Base-by-base conservation (phyloP, 2,329 filamentous ascomycete genomes). In the Orbilia javanica region DNA sequence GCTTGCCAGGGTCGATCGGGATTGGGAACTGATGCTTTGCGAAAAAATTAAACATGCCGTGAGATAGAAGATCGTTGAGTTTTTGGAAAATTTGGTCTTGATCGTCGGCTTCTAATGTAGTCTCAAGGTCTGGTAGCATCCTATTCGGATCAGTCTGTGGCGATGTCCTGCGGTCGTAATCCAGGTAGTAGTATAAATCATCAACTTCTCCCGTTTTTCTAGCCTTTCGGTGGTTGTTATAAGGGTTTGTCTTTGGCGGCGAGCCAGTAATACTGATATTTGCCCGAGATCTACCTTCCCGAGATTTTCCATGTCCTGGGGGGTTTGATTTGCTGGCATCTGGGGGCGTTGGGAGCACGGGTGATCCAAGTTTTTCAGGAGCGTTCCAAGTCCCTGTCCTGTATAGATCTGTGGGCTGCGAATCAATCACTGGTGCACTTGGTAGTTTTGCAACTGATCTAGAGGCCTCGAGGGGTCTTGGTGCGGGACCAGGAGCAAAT, bases 31-130 rank as follows among this genome's bases (percentile, higher is more conserved):
- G 75, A n/a, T 79, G 75, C 39, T 42, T 73, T 4, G 75, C 75
- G 36, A 79, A 79, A 39, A 79, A 79, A 22, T 72, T 79, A 57
- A 79, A 79, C 75, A 79, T 79, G 18, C 75, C 75, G 31, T 69
- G 46, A 8, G 69, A 79, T 48, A 79, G 36, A 11, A 74, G 44
- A 20, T 79, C 69, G 42, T 79, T 79, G 4, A 79, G 64, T 46
- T 55, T 73, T 44, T 74, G 70, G 48, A 79, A 79, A 4, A 79
- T 74, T 22, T 66, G 69, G 46, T 74, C 70, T 57, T 79, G 75
- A 62, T 79, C 75, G 27, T 74, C 75, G 29, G 69, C 70, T 53
- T 79, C 70, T 11, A 79, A 42, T 0, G 75, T 74, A 39, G 69
- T 74, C 70, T 79, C 75, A 65, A 79, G 75, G 10, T 79, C 75